Percentiles rank a stretch among this genome's conserved stretches.
Evolutionary conservation across 163 green algal genomes (phyloP).

Genomic region (Scenedesmus sp.): DNA sequence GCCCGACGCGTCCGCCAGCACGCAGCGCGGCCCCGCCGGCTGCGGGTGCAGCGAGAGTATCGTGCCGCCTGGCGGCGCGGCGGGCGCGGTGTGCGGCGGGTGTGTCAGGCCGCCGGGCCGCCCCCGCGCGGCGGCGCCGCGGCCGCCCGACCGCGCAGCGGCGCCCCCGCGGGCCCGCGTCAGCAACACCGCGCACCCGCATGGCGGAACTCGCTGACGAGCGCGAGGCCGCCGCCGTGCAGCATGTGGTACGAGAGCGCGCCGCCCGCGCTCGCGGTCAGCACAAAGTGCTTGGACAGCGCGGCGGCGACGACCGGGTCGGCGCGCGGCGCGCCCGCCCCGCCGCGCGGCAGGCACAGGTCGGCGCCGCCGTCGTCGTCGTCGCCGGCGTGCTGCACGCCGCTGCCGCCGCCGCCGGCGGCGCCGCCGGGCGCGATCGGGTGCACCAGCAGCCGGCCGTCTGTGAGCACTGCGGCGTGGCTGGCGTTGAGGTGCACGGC

Average conservation of each 20-base stretch:
- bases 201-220: conserved; percentile 75
- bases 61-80: conserved; percentile 39
- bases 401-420: conserved; percentile 4
- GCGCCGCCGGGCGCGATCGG: conserved; percentile 52
- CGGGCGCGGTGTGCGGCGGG: neutral
- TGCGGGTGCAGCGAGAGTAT: conserved; percentile 67
- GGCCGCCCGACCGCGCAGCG: too few species aligned
- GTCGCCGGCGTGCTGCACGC: neutral
- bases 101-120: too few species aligned
- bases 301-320: conserved; percentile 19
- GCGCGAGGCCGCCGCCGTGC: conserved; percentile 42
- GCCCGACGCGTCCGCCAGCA: conserved; percentile 66
- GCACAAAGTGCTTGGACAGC: conserved; percentile 50
- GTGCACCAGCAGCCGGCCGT: conserved; percentile 69
- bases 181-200: conserved; percentile 38
- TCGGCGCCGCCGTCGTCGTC: conserved; percentile 1
- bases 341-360: neutral
- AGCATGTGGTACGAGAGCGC: conserved; percentile 67
- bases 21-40: conserved; percentile 60
- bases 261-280: conserved; percentile 53
- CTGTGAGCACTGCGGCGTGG: conserved; percentile 65
- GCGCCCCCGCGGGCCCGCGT: neutral
- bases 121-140: too few species aligned
- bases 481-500: conserved; percentile 61
- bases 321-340: neutral